Evolutionary conservation across 2,329 filamentous ascomycete species (phyloP), one percentile per base, ranked within the genome.

Genomic region (Neoscytalidium dimidiatum): DNA sequence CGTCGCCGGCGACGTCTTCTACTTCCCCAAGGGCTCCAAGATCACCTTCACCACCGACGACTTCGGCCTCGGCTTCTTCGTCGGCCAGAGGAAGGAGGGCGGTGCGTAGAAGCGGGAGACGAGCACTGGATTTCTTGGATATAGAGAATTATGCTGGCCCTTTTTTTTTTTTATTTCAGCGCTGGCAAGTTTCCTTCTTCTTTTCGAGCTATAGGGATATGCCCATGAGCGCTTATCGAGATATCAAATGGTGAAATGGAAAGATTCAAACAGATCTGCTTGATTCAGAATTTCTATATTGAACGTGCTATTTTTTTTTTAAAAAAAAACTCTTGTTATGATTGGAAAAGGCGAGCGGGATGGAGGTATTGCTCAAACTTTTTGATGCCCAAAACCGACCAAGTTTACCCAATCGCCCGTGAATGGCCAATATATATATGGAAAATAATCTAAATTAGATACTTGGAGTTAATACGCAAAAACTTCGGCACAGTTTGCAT

Each of bases 41-140:
- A 89, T 91, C 69, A 90, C 88, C 0, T 91, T 91, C 67, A 84
- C 81, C 2, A 90, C 87, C 11, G 79, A 83, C 38, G 82, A 84
- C 66, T 86, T 85, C 69, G 88, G 87, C 0, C 74, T 89, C 70
- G 88, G 83, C 1, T 90, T 90, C 69, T 90, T 81, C 71, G 72
- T 71, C 9, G 76, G 76, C 7, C 74, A 77, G 72, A 75, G 76
- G 71, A 73, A 73, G 68, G 72, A 75, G 70, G 76, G 73, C 33
- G 71, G 64, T 23, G 71, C 70, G 21, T 64, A 43, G 13, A 33
- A 14, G 46, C n/a, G 23, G 29, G 17, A n/a, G 13, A 17, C 13
- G 13, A 23, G 11, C 2, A 17, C 11, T 33, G 23, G 28, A 33
- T 35, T 52, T n/a, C n/a, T n/a, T n/a, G n/a, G n/a, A n/a, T n/a